Evolutionary conservation across 2,329 filamentous ascomycete genomes (phyloP).

Genomic region (Balansia obtecta): DNA sequence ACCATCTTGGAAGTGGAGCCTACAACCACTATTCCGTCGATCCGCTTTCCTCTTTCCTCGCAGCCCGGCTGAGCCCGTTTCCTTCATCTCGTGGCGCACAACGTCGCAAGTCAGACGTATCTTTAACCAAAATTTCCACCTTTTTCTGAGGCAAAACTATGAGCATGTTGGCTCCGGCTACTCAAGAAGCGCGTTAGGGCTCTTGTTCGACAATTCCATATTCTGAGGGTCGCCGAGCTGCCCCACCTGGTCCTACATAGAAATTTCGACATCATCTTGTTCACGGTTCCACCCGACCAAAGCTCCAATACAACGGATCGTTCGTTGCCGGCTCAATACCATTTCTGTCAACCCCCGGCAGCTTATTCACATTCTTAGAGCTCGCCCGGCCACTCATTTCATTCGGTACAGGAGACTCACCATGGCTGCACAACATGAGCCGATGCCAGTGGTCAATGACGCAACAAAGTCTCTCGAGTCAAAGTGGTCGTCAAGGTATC

Average conservation of each 20-base stretch:
- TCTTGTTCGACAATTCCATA: no score
- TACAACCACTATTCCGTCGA: no score
- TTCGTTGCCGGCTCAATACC: neutral
- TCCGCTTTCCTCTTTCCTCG: no score
- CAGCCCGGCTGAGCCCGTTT: neutral
- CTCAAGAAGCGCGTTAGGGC: no score
- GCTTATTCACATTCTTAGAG: neutral
- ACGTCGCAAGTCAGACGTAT: no score
- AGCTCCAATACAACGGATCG: neutral
- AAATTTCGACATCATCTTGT: neutral
- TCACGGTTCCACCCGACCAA: neutral
- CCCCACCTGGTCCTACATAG: neutral
- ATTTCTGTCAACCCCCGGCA: neutral
- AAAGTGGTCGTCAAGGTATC: constrained; percentile 48
- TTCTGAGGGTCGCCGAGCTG: neutral
- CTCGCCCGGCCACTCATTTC: neutral
- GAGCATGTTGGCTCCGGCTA: no score
- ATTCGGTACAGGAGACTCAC: neutral
- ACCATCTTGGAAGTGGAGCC: no score
- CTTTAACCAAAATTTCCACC: no score
- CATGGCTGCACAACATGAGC: constrained; percentile 22
- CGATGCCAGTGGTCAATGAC: constrained; percentile 7
- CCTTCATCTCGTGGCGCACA: neutral
- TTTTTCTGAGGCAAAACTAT: no score
- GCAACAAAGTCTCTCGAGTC: constrained; percentile 32